Evolutionary conservation across 2,329 filamentous ascomycete genomes (phyloP).

Genomic region (Saccharata proteae): DNA sequence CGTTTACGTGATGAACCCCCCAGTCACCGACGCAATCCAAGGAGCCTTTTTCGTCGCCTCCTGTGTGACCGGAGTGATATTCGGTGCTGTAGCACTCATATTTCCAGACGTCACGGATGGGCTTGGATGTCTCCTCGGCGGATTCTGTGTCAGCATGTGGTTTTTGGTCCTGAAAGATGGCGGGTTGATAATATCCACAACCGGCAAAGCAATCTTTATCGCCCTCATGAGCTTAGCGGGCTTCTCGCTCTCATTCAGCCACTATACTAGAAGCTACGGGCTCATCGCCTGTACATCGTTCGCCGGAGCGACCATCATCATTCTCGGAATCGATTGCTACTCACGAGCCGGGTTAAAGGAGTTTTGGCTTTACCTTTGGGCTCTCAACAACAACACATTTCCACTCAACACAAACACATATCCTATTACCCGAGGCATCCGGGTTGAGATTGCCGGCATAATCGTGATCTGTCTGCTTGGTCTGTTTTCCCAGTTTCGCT

Average conservation of each 20-base stretch:
- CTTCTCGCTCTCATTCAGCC: constrained; percentile 57
- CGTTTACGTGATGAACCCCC: constrained; percentile 74
- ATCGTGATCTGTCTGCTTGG: constrained; percentile 64
- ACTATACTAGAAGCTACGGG: constrained; percentile 64
- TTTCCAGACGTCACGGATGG: constrained; percentile 78
- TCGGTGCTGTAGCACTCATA: constrained; percentile 62
- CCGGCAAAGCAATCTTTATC: constrained; percentile 63
- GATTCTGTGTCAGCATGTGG: constrained; percentile 86
- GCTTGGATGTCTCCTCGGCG: constrained; percentile 75
- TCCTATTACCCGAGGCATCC: constrained; percentile 74
- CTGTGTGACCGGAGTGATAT: constrained; percentile 57
- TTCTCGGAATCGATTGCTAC: constrained; percentile 85
- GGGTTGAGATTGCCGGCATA: constrained; percentile 69
- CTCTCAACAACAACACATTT: constrained; percentile 70
- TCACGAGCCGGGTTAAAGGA: constrained; percentile 85
- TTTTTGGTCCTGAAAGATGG: constrained; percentile 65
- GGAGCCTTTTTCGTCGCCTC: constrained; percentile 77
- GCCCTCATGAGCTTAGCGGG: constrained; percentile 53
- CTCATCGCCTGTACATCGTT: constrained; percentile 70
- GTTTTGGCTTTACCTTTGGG: constrained; percentile 91
- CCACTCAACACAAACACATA: constrained; percentile 66
- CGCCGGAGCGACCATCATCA: constrained; percentile 62
- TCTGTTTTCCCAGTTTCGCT: constrained; percentile 69
- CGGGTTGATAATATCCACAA: constrained; percentile 53
- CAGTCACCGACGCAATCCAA: constrained; percentile 63